Evolutionary conservation across 1,284 basidiomycete species (phyloP), one percentile per base, ranked within the genome.

Genomic region (Boletellus dicymbophilus): DNA sequence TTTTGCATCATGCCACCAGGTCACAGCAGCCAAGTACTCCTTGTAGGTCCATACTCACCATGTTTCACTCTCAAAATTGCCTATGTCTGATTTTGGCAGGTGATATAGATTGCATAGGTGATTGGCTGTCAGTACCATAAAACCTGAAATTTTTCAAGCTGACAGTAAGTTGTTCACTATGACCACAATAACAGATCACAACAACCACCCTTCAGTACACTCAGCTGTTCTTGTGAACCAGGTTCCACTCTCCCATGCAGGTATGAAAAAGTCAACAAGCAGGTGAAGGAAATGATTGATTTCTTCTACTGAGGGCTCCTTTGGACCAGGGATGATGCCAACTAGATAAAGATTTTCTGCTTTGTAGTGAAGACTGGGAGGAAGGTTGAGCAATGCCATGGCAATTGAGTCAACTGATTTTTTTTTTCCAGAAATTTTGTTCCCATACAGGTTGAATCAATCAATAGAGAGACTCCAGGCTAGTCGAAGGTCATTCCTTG

Each of bases 321-420:
- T n/a, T n/a, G n/a, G n/a, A n/a, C n/a, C n/a, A n/a, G n/a, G 66
- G 10, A 36, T 36, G 18, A 36, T n/a, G 3, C 34, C 34, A 12
- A 36, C 16, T 18, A 36, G 10, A 18, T 36, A 36, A 5, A 36
- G 34, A 18, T 36, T 20, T 36, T 36, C 34, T 20, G 34, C 13
- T 36, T 36, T 36, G 18, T 36, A 36, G 18, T 10, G 8, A 36
- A 36, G 34, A 36, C 12, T 13, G 58, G 48, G 1, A 69, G 34
- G 26, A 36, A n/a, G 37, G 47, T 71, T 71, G 15, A 67, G 51
- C 23, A 62, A 60, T 0, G 56, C 51, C 46, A 78, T 52, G 1
- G 56, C 59, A 1, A 78, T 69, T 1, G 60, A 56, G 0, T 72
- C 69, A 26, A 68, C 47, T 4, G 69, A 72, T 1, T 50, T 46